Evolutionary conservation across 306 rosid species (phyloP), one percentile per base, ranked within the genome.

Genomic region (Trifolium subterraneum): DNA sequence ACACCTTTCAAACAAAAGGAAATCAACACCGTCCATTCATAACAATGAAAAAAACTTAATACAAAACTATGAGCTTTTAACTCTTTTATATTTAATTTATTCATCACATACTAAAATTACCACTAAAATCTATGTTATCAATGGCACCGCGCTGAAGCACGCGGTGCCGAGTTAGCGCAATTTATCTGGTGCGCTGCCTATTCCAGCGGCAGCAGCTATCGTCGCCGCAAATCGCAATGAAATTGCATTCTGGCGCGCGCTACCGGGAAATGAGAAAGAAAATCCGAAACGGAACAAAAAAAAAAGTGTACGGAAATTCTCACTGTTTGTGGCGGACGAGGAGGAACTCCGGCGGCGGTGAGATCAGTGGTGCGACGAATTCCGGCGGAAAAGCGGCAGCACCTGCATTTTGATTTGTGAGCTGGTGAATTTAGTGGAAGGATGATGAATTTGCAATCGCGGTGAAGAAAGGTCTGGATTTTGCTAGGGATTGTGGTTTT

Each of bases 1-100:
- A 25, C 27, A 64, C n/a, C 44, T 41, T 59, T 66, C 47, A 39
- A 22, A 71, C 78, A 82, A 25, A 25, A 25, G 29, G 29, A 25
- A 25, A 25, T 25, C 29, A 25, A 29, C 39, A 60, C 44, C 68
- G 33, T 19, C 64, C 44, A 72, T 22, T 4, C 4, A 12, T 15
- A 71, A 2, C 61, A 59, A 76, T 47, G 39, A 22, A 75, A 51
- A 50, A 50, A 19, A 8, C 11, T 6, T 5, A 8, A 15, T 14
- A 14, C 15, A 45, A 45, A 47, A 15, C 15, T 5, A 14, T 4
- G 56, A 50, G 22, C 19, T 50, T 50, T 19, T 19, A 52, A 27
- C 25, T 23, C 1, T 23, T 23, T 52, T 19, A 4, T 44, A 14
- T 5, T 5, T 20, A 20, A 54, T 19, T 19, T 54, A 54, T 20